These are phyloP conservation scores for Tympanopsis confertula DNA, from an alignment of 2,329 filamentous ascomycete species.

Conservation along the genomic window DNA sequence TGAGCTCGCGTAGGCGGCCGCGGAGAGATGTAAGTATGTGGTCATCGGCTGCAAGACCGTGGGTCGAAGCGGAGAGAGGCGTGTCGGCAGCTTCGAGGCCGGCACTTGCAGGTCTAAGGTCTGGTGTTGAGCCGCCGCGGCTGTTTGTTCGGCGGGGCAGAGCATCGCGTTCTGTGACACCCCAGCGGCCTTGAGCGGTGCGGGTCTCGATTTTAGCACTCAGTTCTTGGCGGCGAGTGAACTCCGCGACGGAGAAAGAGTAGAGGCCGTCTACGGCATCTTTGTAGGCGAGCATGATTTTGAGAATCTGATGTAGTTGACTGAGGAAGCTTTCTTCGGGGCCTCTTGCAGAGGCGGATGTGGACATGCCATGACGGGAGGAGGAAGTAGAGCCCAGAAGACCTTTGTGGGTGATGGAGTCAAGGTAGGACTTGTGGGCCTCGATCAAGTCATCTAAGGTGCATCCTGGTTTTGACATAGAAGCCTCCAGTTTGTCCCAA, in stretches of 20 bases:
- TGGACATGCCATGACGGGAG: slow-evolving; percentile 23
- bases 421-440: slow-evolving; percentile 82
- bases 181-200: slow-evolving; percentile 4
- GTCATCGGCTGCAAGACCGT: slow-evolving; percentile 43
- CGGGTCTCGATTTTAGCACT: slow-evolving; percentile 62
- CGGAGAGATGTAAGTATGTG: slow-evolving; percentile 64
- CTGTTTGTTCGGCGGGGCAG: neutral
- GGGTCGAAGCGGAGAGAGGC: slow-evolving; percentile 17
- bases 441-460: slow-evolving; percentile 91
- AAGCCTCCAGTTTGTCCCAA: slow-evolving; percentile 80
- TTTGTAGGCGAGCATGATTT: slow-evolving; percentile 49
- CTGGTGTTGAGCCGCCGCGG: neutral
- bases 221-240: slow-evolving; percentile 78
- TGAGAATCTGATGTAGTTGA: slow-evolving; percentile 16
- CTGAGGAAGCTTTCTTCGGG: slow-evolving; percentile 31
- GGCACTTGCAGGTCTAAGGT: slow-evolving; percentile 13
- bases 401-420: slow-evolving; percentile 90
- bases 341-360: slow-evolving; percentile 25
- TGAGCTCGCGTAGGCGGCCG: slow-evolving; percentile 60
- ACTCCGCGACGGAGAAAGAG: slow-evolving; percentile 88
- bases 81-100: slow-evolving; percentile 24
- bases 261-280: slow-evolving; percentile 90
- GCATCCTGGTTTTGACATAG: slow-evolving; percentile 71
- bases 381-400: slow-evolving; percentile 63
- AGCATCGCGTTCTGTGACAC: slow-evolving; percentile 2